These are phyloP conservation scores for Metroxylon sagu DNA, from an alignment of 176 grass and related monocot genomes.

Conservation along the genomic window DNA sequence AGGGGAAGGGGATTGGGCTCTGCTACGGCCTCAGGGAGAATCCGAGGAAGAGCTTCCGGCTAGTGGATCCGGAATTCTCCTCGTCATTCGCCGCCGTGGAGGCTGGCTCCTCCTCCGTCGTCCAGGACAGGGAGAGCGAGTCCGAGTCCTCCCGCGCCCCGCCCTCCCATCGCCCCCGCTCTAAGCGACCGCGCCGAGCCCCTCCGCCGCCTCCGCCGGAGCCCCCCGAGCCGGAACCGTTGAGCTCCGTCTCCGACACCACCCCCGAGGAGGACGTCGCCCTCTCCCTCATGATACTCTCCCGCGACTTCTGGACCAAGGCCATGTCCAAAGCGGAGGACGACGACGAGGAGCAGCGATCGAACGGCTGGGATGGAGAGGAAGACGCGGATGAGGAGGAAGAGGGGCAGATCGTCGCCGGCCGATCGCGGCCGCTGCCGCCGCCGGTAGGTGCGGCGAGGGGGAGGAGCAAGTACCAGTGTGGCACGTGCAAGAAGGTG, in stretches of 20 bases:
- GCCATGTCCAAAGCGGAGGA: conserved; percentile 21
- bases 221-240: conserved; percentile 10
- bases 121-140: conserved; percentile 60
- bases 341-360: conserved; percentile 3
- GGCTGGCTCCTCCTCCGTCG: neutral
- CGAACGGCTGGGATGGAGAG: neutral
- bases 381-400: neutral
- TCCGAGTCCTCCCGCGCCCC: conserved; percentile 30
- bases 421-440: conserved; percentile 10
- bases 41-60: conserved; percentile 39
- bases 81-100: neutral
- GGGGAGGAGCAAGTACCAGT: conserved; percentile 39
- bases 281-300: conserved; percentile 51
- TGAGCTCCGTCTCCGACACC: conserved; percentile 66
- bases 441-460: conserved; percentile 1
- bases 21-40: conserved; percentile 46
- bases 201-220: neutral
- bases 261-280: conserved; percentile 67
- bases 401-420: conserved; percentile 30
- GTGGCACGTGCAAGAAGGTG: conserved; percentile 61
- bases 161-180: conserved; percentile 16
- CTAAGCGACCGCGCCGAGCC: conserved; percentile 23
- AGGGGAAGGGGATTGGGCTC: conserved; percentile 4
- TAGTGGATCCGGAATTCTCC: conserved; percentile 48
- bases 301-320: conserved; percentile 55